Percentiles rank a stretch among this genome's conserved stretches.
phyloP scores from a whole-genome alignment of 768 basidiomycete genomes.

The Symmetrospora coprosmae region DNA sequence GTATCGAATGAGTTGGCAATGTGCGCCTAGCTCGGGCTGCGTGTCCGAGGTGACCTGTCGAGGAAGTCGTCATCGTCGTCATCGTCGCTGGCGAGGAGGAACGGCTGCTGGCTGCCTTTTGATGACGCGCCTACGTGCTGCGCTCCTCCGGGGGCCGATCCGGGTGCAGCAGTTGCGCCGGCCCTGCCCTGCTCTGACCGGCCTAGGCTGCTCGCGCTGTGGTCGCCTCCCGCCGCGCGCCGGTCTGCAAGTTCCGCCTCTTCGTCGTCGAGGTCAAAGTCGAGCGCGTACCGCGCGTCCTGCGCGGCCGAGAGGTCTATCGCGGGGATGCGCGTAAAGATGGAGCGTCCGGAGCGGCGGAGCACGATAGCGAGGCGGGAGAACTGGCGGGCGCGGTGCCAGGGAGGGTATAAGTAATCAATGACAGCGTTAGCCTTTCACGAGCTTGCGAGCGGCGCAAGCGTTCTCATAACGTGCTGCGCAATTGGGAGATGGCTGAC shows the following conservation, averaged over 20 bases:
- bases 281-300: slow-evolving; percentile 36
- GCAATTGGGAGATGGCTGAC: too few species aligned
- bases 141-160: too few species aligned
- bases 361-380: slow-evolving; percentile 80
- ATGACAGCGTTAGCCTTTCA: too few species aligned
- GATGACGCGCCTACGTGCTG: too few species aligned
- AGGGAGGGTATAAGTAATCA: too few species aligned
- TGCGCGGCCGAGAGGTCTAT: slow-evolving; percentile 41
- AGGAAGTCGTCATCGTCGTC: slow-evolving; percentile 16
- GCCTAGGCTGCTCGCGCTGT: slow-evolving; percentile 5
- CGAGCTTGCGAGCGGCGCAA: too few species aligned
- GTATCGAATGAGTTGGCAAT: too few species aligned
- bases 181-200: neutral
- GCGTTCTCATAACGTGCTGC: too few species aligned
- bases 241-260: slow-evolving; percentile 34
- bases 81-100: slow-evolving; percentile 12
- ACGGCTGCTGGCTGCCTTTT: too few species aligned
- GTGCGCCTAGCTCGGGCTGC: too few species aligned
- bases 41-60: too few species aligned
- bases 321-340: slow-evolving; percentile 37
- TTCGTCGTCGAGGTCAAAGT: slow-evolving; percentile 40
- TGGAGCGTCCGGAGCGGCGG: slow-evolving; percentile 45
- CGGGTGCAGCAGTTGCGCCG: neutral
- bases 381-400: slow-evolving; percentile 50
- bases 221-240: slow-evolving; percentile 19